Evolutionary conservation across 2,329 filamentous ascomycete genomes (phyloP), one percentile per base, ranked within the genome.

Genomic region (Hymenoscyphus fructigenus): DNA sequence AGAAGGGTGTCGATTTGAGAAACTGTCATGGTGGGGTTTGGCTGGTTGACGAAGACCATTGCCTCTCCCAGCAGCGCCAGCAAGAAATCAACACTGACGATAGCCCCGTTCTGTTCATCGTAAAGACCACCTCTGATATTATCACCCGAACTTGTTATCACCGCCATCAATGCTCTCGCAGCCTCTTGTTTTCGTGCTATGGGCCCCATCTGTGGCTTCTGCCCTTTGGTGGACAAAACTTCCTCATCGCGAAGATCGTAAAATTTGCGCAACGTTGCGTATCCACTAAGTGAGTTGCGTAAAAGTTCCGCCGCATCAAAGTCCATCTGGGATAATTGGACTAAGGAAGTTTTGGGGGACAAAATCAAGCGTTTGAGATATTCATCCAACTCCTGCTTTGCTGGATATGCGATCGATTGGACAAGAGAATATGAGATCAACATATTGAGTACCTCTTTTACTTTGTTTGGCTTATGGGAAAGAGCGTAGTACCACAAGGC

Each of bases 91-190:
- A 96, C 91, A 71, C 91, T 91, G 20, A 97, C 90, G 6, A 96
- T 92, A 0, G 91, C 88, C 73, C 93, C 91, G 14, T 91, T 86
- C 20, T 86, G 85, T 28, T 88, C 87, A 74, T 98, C 93, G 75
- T 93, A 96, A 1, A 97, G 82, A 0, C 94, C 94, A 63, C 94
- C 94, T 64, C 91, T 91, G 71, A 98, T 96, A 75, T 92, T 94
- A 76, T 97, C 93, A 64, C 91, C 90, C 1, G 94, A 90, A 74
- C 91, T 95, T 62, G 89, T 86, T 71, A 97, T 91, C 65, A 96
- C 89, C n/a, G 92, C 90, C 55, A 92, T 83, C 59, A 98, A 81
- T 1, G 92, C 89, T 55, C 85, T 83, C 0, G 90, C 91, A 5
- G 93, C 88, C 69, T 90, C 86, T 62, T 87, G 85, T 69, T 88